Evolutionary conservation across 305 asterid species (phyloP).

Genomic region (Solanum hybrid): DNA sequence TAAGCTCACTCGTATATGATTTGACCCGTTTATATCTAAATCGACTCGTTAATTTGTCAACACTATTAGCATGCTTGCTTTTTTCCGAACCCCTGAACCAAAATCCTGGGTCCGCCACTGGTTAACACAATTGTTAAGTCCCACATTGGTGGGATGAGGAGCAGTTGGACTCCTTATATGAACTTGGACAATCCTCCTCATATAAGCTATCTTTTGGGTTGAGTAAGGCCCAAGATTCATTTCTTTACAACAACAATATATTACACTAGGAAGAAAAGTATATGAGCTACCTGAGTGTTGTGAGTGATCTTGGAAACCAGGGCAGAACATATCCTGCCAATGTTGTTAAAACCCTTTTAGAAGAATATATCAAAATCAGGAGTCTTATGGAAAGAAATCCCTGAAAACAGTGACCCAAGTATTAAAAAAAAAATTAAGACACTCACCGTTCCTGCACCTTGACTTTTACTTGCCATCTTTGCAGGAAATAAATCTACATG

Average conservation of each 20-base stretch:
- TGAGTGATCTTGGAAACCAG: constrained; percentile 47
- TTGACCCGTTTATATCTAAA: too few species aligned
- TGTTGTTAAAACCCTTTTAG: not conserved
- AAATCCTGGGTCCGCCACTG: too few species aligned
- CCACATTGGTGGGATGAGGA: not conserved
- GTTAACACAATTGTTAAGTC: not conserved
- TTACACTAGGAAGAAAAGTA: not conserved
- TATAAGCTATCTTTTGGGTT: not conserved
- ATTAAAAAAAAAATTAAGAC: not conserved
- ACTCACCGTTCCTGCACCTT: constrained; percentile 46
- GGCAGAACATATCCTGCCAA: constrained; percentile 60
- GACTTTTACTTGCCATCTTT: constrained; percentile 50
- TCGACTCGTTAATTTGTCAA: too few species aligned
- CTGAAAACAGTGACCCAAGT: not conserved
- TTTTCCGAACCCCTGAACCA: too few species aligned
- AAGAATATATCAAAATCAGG: not conserved
- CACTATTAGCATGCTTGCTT: too few species aligned
- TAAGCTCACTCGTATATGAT: too few species aligned
- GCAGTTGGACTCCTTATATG: not conserved
- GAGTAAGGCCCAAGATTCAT: not conserved
- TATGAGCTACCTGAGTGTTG: constrained; percentile 52
- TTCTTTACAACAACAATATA: not conserved
- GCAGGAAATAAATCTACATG: constrained; percentile 26
- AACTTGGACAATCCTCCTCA: not conserved
- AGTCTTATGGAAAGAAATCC: not conserved